phyloP scores from a whole-genome alignment of 306 rosid species.

The Fragaria vesca region DNA sequence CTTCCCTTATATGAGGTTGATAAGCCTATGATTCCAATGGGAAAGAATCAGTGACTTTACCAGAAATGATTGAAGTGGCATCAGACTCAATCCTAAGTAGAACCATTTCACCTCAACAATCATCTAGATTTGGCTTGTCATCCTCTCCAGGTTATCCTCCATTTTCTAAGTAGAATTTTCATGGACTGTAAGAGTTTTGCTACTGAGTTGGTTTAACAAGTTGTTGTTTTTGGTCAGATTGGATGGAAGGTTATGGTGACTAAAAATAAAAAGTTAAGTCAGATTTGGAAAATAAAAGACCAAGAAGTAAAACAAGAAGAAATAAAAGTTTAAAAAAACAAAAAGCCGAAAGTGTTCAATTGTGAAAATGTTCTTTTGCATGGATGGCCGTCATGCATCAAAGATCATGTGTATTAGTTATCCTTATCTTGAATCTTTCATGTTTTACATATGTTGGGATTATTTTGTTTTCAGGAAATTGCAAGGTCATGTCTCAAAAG shows the following conservation, averaged over 20 bases:
- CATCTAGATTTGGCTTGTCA: neutral
- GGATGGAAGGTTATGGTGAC: neutral
- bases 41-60: neutral
- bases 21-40: neutral
- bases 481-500: slow-evolving; percentile 46
- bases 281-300: neutral
- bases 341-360: neutral
- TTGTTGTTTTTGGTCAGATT: neutral
- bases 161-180: neutral
- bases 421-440: slow-evolving; percentile 6
- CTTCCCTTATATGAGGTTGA: neutral
- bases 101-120: neutral
- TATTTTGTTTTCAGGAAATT: slow-evolving; percentile 47
- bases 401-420: neutral
- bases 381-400: neutral
- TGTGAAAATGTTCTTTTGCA: neutral
- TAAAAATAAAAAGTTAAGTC: neutral
- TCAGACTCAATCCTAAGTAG: neutral
- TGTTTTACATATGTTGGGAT: slow-evolving; percentile 8
- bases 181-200: neutral
- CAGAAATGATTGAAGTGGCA: neutral
- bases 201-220: neutral
- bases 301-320: neutral
- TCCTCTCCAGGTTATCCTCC: neutral
- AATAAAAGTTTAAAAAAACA: neutral